Conservation (phyloP, 441 rosid species). For the Erysimum cheiri region DNA sequence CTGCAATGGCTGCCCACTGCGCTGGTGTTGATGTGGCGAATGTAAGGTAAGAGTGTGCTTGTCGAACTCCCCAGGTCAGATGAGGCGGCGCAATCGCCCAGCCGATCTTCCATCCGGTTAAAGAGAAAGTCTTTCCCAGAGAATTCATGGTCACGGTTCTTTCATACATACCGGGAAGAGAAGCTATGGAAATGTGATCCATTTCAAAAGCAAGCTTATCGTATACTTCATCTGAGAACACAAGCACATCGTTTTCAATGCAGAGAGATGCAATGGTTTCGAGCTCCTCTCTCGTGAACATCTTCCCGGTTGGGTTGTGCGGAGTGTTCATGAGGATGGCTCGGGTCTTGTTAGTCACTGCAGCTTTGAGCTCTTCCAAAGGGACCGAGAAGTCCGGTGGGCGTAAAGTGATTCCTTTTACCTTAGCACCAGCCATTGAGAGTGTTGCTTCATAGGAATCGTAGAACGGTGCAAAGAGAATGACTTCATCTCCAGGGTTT, state of each 20-base stretch:
- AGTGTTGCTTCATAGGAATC: constrained; percentile 94
- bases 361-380: constrained; percentile 72
- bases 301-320: constrained; percentile 94
- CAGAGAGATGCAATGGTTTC: constrained; percentile 70
- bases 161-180: constrained; percentile 93
- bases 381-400: constrained; percentile 84
- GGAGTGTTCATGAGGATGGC: constrained; percentile 90
- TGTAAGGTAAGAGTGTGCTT: constrained; percentile 89
- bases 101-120: constrained; percentile 97
- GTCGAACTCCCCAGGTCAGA: constrained; percentile 88
- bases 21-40: constrained; percentile 87
- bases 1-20: constrained; percentile 74
- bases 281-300: constrained; percentile 84
- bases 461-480: constrained; percentile 90
- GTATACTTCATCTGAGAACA: constrained; percentile 86
- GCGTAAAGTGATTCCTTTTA: constrained; percentile 73
- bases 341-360: constrained; percentile 70
- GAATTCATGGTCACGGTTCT: constrained; percentile 91
- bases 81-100: constrained; percentile 96
- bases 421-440: constrained; percentile 92
- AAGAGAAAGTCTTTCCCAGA: constrained; percentile 85
- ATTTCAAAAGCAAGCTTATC: constrained; percentile 87
- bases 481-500: constrained; percentile 94
- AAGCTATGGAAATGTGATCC: constrained; percentile 91
- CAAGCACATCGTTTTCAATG: constrained; percentile 85